phyloP scores from a whole-genome alignment of 1,284 basidiomycete genomes.

The Cryptococcus depauperatus region DNA sequence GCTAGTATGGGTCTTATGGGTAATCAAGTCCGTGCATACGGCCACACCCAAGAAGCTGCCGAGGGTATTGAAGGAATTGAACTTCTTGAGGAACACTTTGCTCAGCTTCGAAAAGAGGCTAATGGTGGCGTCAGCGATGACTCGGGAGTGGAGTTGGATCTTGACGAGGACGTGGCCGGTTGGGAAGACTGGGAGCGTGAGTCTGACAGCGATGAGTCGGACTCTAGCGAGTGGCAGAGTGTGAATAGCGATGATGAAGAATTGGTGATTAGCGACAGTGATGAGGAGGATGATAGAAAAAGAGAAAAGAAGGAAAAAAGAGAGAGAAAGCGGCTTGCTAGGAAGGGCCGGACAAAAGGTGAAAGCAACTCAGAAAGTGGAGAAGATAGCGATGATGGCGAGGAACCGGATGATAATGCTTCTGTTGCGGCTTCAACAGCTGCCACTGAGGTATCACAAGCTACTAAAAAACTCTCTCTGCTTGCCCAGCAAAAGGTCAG shows the following conservation, averaged over 20 bases:
- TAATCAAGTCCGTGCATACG: conserved; percentile 66
- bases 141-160: conserved; percentile 54
- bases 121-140: conserved; percentile 48
- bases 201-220: conserved; percentile 54
- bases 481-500: conserved; percentile 44
- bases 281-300: conserved; percentile 57
- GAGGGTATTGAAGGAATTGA: conserved; percentile 84
- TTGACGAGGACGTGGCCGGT: conserved; percentile 71
- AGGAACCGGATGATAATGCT: conserved; percentile 36
- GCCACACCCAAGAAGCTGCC: conserved; percentile 60
- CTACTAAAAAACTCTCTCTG: conserved; percentile 42
- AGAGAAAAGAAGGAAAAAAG: conserved; percentile 38
- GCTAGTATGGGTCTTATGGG: conserved; percentile 65
- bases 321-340: conserved; percentile 38
- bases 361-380: conserved; percentile 11
- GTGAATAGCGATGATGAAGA: conserved; percentile 64
- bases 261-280: conserved; percentile 74
- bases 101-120: conserved; percentile 60
- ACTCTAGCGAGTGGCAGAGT: conserved; percentile 74
- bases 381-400: conserved; percentile 25
- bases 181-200: conserved; percentile 88
- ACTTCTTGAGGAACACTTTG: conserved; percentile 78
- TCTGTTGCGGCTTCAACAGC: conserved; percentile 30
- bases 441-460: conserved; percentile 31
- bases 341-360: conserved; percentile 29